Percentiles rank a stretch among this genome's conserved stretches.
Conservation (phyloP, 495 filamentous ascomycete species). For the Penicillium simplicissimum region DNA sequence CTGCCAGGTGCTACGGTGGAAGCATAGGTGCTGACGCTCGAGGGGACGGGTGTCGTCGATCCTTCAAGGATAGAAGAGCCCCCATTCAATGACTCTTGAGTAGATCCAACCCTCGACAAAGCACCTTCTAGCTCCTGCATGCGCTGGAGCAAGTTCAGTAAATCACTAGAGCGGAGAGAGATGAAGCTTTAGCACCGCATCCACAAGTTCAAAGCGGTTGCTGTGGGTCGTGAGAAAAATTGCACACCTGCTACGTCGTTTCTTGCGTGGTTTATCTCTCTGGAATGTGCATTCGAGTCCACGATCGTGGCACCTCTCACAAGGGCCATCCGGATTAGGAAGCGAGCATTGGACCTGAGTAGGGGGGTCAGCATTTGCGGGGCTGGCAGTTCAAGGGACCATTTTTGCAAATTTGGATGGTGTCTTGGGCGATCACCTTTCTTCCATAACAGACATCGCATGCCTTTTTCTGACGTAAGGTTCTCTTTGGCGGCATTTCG, state of each 20-base stretch:
- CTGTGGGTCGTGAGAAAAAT: background rate
- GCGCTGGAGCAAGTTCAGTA: constrained; percentile 10
- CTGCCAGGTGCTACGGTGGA: constrained; percentile 3
- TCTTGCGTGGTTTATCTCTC: constrained; percentile 19
- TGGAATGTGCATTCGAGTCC: constrained; percentile 22
- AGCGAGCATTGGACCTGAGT: constrained; percentile 13
- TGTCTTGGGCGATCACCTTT: constrained; percentile 1
- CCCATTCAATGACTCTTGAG: background rate
- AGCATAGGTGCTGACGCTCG: background rate
- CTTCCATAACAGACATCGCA: constrained; percentile 12
- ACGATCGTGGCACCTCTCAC: constrained; percentile 19
- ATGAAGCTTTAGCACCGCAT: background rate
- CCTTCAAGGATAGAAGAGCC: background rate
- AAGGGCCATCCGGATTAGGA: constrained; percentile 16
- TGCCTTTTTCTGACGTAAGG: constrained; percentile 9
- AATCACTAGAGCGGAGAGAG: background rate
- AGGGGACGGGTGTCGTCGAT: background rate
- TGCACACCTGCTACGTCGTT: constrained; percentile 11
- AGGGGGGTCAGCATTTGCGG: background rate
- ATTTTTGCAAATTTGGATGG: background rate
- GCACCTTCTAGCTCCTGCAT: constrained; percentile 15
- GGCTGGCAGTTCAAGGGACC: background rate
- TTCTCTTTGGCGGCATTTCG: background rate
- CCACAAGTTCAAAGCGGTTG: background rate
- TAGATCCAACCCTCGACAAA: constrained; percentile 1